Base-by-base conservation (phyloP, 495 filamentous ascomycete genomes). In the Talaromyces ruber region DNA sequence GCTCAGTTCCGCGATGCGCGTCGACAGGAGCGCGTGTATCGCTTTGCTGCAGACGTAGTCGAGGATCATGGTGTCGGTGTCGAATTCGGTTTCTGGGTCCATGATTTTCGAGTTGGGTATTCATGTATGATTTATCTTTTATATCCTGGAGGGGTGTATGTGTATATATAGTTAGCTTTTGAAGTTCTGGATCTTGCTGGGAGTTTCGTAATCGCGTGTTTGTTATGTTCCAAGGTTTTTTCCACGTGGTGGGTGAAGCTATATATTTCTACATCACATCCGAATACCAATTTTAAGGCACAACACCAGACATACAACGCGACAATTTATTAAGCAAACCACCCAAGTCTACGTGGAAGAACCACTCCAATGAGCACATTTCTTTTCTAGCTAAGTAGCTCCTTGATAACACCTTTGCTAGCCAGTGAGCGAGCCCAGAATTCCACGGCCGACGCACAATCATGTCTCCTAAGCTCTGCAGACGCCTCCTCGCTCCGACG, bases 31-130 rank as follows among this genome's bases (percentile, higher is more conserved):
- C n/a, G 61, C 64, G 18, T 74, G 64, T 21, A 75, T 74, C 12
- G 79, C 68, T 21, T 73, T 68, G 66, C 77, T 79, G n/a, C 78
- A 59, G 11, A 84, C 63, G 63, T 85, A 84, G 63, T 86, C 83
- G 25, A 83, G 69, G n/a, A 83, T 81, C 66, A 81, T 70, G 32
- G 76, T 62, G 60, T 86, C 75, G 16, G 84, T 78, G 1, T 82
- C 78, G 9, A 66, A 21, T 18, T 63, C 68, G n/a, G 64, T 65
- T 24, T 74, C 67, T 0, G 68, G 57, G 24, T 69, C 61, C 59
- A 60, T 30, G 30, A 12, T 43, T 43, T n/a, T 14, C 2, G 4
- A 7, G 1, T 29, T 18, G 11, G 12, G 14, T 54, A 29, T 29
- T 54, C 52, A 54, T 58, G 28, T 4, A 16, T 22, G 16, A 37